These are phyloP conservation scores for Sideroxylon spinosum DNA, from an alignment of 179 eudicot genomes.

Conservation along the genomic window DNA sequence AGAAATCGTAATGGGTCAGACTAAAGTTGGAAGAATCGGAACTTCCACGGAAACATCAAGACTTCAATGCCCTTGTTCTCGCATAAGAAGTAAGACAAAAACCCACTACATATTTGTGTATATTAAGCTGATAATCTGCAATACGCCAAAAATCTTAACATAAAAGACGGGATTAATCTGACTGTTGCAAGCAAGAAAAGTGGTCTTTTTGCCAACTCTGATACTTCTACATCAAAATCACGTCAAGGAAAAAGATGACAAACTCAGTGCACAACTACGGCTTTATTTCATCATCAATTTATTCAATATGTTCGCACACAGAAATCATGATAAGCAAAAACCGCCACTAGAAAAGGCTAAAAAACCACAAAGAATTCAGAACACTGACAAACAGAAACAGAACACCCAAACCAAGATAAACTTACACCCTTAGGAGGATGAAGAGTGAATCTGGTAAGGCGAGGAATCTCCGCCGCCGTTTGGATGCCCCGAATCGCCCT, in stretches of 20 bases:
- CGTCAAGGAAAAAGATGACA: neutral
- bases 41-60: no score
- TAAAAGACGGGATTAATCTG: neutral
- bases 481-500: constrained; percentile 36
- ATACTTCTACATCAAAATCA: neutral
- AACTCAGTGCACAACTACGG: neutral
- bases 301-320: neutral
- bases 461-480: constrained; percentile 37
- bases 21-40: no score
- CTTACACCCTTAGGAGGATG: constrained; percentile 60
- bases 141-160: neutral
- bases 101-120: neutral
- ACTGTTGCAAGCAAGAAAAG: neutral
- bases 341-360: no score
- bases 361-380: neutral
- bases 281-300: neutral
- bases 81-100: no score
- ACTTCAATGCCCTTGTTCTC: no score
- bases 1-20: no score
- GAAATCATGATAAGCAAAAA: neutral
- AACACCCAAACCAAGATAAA: constrained; percentile 10
- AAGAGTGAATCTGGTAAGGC: constrained; percentile 58
- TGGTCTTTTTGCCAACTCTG: neutral
- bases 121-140: neutral
- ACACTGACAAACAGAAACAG: neutral